A percentile compares a stretch with the other conserved stretches of the same genome.
phyloP scores from a whole-genome alignment of 441 rosid genomes.

The Aquilaria agallochum region DNA sequence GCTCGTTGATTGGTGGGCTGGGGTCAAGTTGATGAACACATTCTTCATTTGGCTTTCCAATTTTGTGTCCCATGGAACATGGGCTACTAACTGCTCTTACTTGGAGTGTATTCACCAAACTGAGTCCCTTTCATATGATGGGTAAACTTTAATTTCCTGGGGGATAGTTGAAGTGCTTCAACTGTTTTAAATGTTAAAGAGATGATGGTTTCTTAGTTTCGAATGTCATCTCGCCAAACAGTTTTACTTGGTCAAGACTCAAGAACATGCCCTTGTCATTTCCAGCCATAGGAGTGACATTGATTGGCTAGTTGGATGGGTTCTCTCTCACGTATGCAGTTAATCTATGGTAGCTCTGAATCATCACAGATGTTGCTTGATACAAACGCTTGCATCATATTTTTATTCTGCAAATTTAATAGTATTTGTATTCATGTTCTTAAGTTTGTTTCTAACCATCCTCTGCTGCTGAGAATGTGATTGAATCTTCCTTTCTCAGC shows the following conservation, averaged over 20 bases:
- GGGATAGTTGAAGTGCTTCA: not conserved
- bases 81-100: too few relatives aligned
- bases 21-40: conserved; percentile 45
- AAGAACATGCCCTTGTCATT: conserved; percentile 69
- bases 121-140: conserved; percentile 35
- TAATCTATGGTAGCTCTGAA: too few relatives aligned
- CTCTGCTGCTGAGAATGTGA: too few relatives aligned
- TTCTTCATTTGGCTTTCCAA: not conserved
- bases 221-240: too few relatives aligned
- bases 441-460: too few relatives aligned
- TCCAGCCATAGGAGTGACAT: conserved; percentile 71
- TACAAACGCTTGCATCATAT: too few relatives aligned
- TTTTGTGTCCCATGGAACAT: too few relatives aligned
- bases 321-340: conserved; percentile 50
- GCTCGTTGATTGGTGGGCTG: conserved; percentile 85
- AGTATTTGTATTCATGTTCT: too few relatives aligned
- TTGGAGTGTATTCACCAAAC: too few relatives aligned
- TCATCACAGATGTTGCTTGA: too few relatives aligned
- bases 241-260: not conserved
- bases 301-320: conserved; percentile 85
- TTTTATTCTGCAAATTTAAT: not conserved
- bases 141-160: conserved; percentile 31
- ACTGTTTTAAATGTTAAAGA: too few relatives aligned
- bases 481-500: conserved; percentile 35
- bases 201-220: too few relatives aligned